A percentile compares a stretch with the other conserved stretches of the same genome.
These are phyloP conservation scores for Malus fusca DNA, from an alignment of 306 rosid species.

Conservation along the genomic window DNA sequence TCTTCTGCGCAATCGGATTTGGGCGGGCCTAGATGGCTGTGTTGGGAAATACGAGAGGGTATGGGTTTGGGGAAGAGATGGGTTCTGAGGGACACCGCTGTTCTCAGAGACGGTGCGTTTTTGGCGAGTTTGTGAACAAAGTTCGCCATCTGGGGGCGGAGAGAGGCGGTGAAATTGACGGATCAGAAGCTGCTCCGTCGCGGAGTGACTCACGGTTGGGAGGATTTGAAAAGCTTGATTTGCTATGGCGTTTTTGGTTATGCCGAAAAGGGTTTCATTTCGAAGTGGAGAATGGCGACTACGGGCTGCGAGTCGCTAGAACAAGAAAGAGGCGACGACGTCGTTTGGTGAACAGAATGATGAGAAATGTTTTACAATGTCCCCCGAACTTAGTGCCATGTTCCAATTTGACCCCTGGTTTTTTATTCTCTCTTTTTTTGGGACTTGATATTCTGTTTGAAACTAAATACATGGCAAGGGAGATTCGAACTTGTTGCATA, in stretches of 20 bases:
- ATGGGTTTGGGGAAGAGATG: conserved; percentile 4
- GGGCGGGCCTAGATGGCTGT: background rate
- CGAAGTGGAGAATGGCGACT: background rate
- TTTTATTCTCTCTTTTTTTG: too few species aligned
- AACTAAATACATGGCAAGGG: too few species aligned
- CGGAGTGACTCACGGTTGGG: background rate
- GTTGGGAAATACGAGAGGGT: background rate
- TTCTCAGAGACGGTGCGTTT: conserved; percentile 9
- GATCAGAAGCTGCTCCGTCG: background rate
- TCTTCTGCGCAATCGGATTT: background rate
- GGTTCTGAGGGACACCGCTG: background rate
- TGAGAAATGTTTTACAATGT: background rate
- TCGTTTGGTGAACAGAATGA: background rate
- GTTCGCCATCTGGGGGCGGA: conserved; percentile 23
- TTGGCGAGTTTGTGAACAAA: conserved; percentile 22
- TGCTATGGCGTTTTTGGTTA: background rate
- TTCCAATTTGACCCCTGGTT: background rate
- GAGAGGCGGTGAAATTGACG: background rate
- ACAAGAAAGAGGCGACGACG: background rate
- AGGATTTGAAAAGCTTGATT: background rate
- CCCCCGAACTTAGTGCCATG: background rate
- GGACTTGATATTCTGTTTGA: too few species aligned
- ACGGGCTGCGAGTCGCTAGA: background rate
- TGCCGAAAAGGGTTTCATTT: background rate
- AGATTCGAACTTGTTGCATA: too few species aligned